phyloP scores from a whole-genome alignment of 805 yeast genomes.

The Hanseniaspora opuntiae region DNA sequence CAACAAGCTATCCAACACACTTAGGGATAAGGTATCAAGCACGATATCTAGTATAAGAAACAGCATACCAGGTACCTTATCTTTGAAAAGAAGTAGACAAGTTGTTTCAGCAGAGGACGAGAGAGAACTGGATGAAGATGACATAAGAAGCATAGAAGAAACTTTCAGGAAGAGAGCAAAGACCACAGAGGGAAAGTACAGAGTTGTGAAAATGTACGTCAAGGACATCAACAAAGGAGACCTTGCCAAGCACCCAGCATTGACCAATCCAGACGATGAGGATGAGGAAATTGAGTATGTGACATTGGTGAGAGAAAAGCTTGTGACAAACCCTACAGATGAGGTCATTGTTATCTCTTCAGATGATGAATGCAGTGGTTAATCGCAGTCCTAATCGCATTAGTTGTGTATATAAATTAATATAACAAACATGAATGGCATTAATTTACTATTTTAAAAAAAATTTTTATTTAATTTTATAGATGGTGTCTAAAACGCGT shows the following conservation, averaged over 20 bases:
- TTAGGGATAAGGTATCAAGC: neutral
- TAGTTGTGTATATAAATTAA: too few relatives aligned
- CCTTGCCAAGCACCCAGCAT: constrained; percentile 1
- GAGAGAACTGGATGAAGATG: neutral
- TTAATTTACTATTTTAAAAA: too few relatives aligned
- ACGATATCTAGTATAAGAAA: neutral
- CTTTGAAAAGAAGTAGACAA: neutral
- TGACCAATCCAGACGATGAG: neutral
- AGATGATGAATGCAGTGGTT: neutral
- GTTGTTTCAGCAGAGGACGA: neutral
- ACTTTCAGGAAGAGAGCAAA: constrained; percentile 9
- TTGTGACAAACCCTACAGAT: constrained; percentile 6
- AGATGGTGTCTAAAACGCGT: too few relatives aligned
- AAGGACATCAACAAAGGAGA: neutral
- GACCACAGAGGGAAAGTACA: constrained; percentile 2
- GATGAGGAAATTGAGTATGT: neutral
- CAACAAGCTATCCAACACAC: neutral
- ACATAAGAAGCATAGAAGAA: neutral
- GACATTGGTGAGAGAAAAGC: constrained; percentile 4
- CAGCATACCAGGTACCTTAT: neutral
- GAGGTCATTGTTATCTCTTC: constrained; percentile 9
- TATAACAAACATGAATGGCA: too few relatives aligned
- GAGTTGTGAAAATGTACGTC: constrained; percentile 4
- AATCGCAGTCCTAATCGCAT: too few relatives aligned
- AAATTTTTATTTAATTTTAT: too few relatives aligned